phyloP scores from a whole-genome alignment of 495 filamentous ascomycete genomes.

The Tirmania nivea region DNA sequence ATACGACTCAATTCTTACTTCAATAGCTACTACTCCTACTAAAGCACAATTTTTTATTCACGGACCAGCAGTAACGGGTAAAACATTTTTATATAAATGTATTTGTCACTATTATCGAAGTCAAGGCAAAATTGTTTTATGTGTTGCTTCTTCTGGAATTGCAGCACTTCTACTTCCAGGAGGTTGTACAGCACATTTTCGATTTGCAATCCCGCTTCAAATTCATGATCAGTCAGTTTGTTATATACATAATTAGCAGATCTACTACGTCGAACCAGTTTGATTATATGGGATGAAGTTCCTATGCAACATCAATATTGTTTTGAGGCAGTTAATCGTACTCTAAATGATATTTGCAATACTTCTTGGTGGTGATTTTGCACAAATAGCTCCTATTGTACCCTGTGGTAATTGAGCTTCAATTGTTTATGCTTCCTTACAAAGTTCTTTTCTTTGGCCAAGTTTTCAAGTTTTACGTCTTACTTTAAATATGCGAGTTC shows the following conservation, averaged over 20 bases:
- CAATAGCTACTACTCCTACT: neutral
- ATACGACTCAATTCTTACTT: neutral
- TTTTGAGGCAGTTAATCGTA: neutral
- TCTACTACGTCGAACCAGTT: neutral
- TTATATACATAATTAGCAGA: neutral
- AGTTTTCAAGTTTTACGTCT: neutral
- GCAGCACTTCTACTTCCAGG: conserved; percentile 4
- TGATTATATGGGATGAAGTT: conserved; percentile 1
- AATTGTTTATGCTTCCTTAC: neutral
- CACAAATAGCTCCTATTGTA: neutral
- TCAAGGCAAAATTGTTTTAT: conserved; percentile 10
- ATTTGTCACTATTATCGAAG: conserved; percentile 4
- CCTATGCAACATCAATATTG: neutral
- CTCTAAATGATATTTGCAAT: neutral
- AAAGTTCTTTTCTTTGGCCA: neutral
- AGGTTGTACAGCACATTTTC: conserved; percentile 1
- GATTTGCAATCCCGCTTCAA: conserved; percentile 10
- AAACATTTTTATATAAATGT: conserved; percentile 10
- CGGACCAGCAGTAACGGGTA: conserved; percentile 1
- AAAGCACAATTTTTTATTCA: conserved; percentile 8
- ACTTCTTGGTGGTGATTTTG: neutral
- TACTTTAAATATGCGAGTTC: neutral
- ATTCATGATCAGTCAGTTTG: conserved; percentile 4
- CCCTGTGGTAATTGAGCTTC: neutral
- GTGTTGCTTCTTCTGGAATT: conserved; percentile 9